phyloP scores from a whole-genome alignment of 2,329 filamentous ascomycete species.

The Lachnellula subtilissima region DNA sequence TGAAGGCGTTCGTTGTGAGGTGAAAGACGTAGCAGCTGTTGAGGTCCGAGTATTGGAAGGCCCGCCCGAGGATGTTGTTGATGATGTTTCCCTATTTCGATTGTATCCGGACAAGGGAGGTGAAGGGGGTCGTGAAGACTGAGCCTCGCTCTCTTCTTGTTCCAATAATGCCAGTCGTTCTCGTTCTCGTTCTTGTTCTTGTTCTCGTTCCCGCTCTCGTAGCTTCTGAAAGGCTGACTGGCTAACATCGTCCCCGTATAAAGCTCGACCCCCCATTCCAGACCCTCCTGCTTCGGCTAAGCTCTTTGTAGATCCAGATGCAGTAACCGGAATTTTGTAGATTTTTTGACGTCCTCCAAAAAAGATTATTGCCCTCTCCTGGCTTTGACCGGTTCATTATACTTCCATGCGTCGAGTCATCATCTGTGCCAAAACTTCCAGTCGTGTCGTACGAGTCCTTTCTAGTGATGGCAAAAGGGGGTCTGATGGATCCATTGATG shows the following conservation, averaged over 20 bases:
- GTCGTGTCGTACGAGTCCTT: slow-evolving; percentile 61
- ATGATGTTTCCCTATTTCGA: slow-evolving; percentile 78
- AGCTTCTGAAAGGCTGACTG: slow-evolving; percentile 79
- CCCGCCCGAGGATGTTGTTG: slow-evolving; percentile 66
- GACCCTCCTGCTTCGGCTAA: slow-evolving; percentile 33
- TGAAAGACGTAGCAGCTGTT: slow-evolving; percentile 81
- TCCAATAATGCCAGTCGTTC: slow-evolving; percentile 19
- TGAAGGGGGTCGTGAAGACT: slow-evolving; percentile 46
- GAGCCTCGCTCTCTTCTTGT: slow-evolving; percentile 30
- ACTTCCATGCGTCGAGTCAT: slow-evolving; percentile 59
- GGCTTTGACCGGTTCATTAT: slow-evolving; percentile 83
- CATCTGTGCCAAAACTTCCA: slow-evolving; percentile 58
- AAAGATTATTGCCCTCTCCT: slow-evolving; percentile 84
- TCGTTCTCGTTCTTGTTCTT: slow-evolving; percentile 33
- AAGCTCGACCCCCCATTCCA: slow-evolving; percentile 58
- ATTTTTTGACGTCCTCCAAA: slow-evolving; percentile 96
- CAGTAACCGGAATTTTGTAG: slow-evolving; percentile 69
- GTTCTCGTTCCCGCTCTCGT: slow-evolving; percentile 42
- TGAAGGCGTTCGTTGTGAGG: slow-evolving; percentile 61
- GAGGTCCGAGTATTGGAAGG: slow-evolving; percentile 69
- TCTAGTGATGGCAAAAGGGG: slow-evolving; percentile 56
- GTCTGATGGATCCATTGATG: slow-evolving; percentile 57
- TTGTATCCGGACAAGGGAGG: slow-evolving; percentile 60
- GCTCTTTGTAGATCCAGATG: slow-evolving; percentile 39
- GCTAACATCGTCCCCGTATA: slow-evolving; percentile 85